Base-by-base conservation (phyloP, 148 eudicot species). In the Heliamphora exappendiculata region DNA sequence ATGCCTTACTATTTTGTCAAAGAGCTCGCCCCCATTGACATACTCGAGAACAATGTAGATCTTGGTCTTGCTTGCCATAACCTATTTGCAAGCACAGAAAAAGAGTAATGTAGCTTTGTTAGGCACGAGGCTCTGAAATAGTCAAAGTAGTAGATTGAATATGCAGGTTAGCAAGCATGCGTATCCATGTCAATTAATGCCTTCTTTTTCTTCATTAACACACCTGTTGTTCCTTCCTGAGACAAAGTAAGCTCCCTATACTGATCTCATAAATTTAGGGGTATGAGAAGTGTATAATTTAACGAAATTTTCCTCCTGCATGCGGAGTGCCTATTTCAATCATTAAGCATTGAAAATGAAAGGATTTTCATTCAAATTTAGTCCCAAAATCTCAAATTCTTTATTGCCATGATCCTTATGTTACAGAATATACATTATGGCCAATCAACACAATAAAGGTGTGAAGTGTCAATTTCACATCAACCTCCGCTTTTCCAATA, bases 1-100 rank as follows among this genome's bases (percentile, higher is more conserved):
- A 72, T 29, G 80, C 79, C 92, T 89, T 83, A 94, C 98, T 28
- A 94, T 91, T 85, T 85, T 83, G 82, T 91, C 97, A 75, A 94
- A 94, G 68, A 94, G 93, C 82, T 94, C 98, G 72, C 98, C 98
- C 59, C 91, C 98, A 66, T 86, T 88, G 34, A 90, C 94, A 63
- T 87, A 85, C 62, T 94, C 98, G 33, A 94, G 93, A 57, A 94
- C 97, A 76, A 94, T 86, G 72, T 91, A 94, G 81, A 94, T 94
- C 89, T 90, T 94, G 11, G 90, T 90, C 85, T 82, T 94, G 87
- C 98, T 94, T 54, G 93, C 98, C 97, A 94, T 87, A 68, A 91
- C 98, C 98, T 94, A 84, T 54, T 28, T 69, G 55, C 8, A 63
- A 71, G 37, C 78, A 77, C 44, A 79, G 17, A 28, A 44, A 57